These are phyloP conservation scores for Astragalus membranaceus DNA, from an alignment of 306 rosid species.

Conservation along the genomic window DNA sequence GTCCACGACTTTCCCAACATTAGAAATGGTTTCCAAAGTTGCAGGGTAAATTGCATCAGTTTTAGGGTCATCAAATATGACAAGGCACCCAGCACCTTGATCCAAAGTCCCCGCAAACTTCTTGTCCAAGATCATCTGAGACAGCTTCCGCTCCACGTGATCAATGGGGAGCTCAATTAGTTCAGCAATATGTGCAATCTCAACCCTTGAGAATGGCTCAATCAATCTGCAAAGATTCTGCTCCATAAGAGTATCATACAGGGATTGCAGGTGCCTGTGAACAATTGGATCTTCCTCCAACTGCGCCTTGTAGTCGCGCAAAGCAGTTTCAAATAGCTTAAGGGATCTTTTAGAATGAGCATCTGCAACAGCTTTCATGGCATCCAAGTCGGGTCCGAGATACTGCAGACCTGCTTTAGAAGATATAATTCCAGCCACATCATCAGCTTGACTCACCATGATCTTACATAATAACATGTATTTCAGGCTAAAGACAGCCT, in stretches of 20 bases:
- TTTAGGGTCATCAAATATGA: conserved; percentile 51
- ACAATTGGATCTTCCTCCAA: conserved; percentile 94
- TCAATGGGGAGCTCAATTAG: conserved; percentile 75
- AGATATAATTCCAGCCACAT: conserved; percentile 73
- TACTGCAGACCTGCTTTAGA: conserved; percentile 87
- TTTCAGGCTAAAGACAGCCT: conserved; percentile 90
- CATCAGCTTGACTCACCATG: conserved; percentile 94
- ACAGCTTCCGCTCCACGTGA: conserved; percentile 51
- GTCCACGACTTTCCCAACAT: conserved; percentile 87
- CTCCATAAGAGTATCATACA: conserved; percentile 82
- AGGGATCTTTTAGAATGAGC: conserved; percentile 90
- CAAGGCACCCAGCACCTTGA: conserved; percentile 79
- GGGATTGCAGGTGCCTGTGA: conserved; percentile 85
- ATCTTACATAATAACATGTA: conserved; percentile 88
- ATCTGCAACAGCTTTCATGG: conserved; percentile 96
- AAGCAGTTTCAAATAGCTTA: conserved; percentile 75
- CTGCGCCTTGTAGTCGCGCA: conserved; percentile 74
- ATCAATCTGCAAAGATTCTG: conserved; percentile 97
- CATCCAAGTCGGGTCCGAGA: conserved; percentile 91
- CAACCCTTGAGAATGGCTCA: conserved; percentile 92
- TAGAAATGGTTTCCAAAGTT: conserved; percentile 74
- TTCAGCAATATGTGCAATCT: conserved; percentile 78
- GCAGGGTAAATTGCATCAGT: conserved; percentile 53
- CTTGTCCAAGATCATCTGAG: conserved; percentile 58
- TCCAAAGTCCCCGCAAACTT: conserved; percentile 83